These are phyloP conservation scores for Rhizoctonia solani DNA, from an alignment of 1,284 basidiomycete species.

Conservation along the genomic window DNA sequence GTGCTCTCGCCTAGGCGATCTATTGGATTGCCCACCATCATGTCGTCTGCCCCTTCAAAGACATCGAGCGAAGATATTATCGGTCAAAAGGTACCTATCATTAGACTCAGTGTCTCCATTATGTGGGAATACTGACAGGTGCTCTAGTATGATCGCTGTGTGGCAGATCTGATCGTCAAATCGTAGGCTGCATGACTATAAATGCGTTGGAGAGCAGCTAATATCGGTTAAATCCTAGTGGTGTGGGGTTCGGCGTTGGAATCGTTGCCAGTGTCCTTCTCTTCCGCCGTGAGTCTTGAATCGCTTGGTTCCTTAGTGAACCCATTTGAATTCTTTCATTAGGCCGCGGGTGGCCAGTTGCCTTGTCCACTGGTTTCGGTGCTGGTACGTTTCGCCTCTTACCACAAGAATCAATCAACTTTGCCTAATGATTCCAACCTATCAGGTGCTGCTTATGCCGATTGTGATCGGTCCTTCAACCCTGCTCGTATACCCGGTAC, in stretches of 20 bases:
- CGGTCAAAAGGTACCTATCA: constrained; percentile 70
- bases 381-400: constrained; percentile 45
- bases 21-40: constrained; percentile 17
- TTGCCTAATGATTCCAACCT: constrained; percentile 20
- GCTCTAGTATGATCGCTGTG: constrained; percentile 84
- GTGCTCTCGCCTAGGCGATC: not conserved
- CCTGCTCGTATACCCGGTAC: constrained; percentile 90
- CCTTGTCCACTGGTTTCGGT: constrained; percentile 89
- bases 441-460: constrained; percentile 83
- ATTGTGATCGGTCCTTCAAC: constrained; percentile 97
- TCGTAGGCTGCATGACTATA: constrained; percentile 54
- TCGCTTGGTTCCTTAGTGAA: constrained; percentile 13
- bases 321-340: constrained; percentile 34
- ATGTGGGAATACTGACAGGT: constrained; percentile 7
- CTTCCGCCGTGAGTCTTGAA: constrained; percentile 83
- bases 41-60: constrained; percentile 22
- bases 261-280: constrained; percentile 93
- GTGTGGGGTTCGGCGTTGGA: constrained; percentile 92
- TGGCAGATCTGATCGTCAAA: constrained; percentile 79
- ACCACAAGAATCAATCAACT: not conserved
- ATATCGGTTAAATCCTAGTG: constrained; percentile 62
- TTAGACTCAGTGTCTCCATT: not conserved
- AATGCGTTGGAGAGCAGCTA: constrained; percentile 44
- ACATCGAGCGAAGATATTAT: constrained; percentile 84
- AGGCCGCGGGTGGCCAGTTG: constrained; percentile 98